Evolutionary conservation across 2,329 filamentous ascomycete genomes (phyloP).

Genomic region (Ascochyta pisi): DNA sequence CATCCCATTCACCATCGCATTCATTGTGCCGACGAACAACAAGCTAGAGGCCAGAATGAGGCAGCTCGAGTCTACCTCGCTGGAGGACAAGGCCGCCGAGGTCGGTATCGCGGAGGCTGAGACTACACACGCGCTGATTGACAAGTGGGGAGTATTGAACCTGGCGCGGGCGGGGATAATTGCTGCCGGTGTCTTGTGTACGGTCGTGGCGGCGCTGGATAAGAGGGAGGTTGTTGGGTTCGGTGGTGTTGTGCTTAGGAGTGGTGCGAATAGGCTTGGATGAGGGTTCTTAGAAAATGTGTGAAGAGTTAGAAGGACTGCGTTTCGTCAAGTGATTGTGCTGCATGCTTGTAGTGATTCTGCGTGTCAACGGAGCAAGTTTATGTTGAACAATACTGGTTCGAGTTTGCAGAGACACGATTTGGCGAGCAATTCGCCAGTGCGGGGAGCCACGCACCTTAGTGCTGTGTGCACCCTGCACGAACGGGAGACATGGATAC

Average conservation of each 20-base stretch:
- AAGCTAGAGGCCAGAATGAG: slow-evolving; percentile 57
- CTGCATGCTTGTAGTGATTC: no score
- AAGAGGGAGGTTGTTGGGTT: slow-evolving; percentile 35
- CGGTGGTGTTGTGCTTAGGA: slow-evolving; percentile 24
- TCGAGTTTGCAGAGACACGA: no score
- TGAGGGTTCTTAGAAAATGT: neutral
- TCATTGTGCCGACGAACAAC: slow-evolving; percentile 58
- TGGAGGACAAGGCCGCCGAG: slow-evolving; percentile 47
- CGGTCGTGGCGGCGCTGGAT: slow-evolving; percentile 35
- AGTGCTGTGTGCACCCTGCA: neutral
- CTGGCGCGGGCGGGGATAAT: slow-evolving; percentile 52
- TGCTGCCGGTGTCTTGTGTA: slow-evolving; percentile 34
- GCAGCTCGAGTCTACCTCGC: slow-evolving; percentile 45
- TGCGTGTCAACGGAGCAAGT: no score
- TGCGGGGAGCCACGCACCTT: no score
- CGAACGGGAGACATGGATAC: no score
- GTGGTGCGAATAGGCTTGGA: slow-evolving; percentile 19
- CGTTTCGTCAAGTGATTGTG: no score
- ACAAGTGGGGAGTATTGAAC: slow-evolving; percentile 64
- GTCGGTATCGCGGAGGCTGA: slow-evolving; percentile 51
- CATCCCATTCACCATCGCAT: slow-evolving; percentile 60
- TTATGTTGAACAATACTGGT: no score
- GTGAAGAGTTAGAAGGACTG: no score
- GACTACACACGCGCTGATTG: slow-evolving; percentile 60
- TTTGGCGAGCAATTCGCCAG: no score